Percentiles rank a stretch among this genome's conserved stretches.
phyloP scores from a whole-genome alignment of 306 rosid species.

The Heteromeles arbutifolia region DNA sequence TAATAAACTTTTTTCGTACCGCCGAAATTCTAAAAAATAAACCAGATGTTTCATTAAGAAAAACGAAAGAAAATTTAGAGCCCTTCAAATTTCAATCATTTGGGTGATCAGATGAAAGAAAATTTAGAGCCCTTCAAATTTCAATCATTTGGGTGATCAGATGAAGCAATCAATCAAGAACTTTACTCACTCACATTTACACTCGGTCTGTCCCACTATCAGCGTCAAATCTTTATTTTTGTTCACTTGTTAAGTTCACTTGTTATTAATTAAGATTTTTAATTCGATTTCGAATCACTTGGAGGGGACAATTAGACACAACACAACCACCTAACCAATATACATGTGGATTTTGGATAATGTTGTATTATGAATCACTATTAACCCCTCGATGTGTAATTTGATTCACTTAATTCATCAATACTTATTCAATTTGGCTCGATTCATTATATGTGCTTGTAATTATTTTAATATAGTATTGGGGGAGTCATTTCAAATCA shows the following conservation, averaged over 20 bases:
- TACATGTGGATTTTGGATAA: constrained; percentile 19
- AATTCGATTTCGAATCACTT: background rate
- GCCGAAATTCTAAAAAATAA: no score
- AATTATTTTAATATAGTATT: no score
- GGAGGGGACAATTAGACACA: constrained; percentile 9
- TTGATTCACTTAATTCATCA: background rate
- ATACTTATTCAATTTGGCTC: no score
- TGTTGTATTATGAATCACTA: constrained; percentile 16
- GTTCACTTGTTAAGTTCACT: background rate
- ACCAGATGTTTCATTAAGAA: no score
- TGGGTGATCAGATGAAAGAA: background rate
- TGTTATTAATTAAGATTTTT: background rate
- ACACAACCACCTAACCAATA: constrained; percentile 21
- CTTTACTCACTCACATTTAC: no score
- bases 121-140: background rate
- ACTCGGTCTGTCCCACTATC: background rate
- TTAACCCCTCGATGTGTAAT: background rate
- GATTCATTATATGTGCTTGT: no score
- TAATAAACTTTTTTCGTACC: no score
- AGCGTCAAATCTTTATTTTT: background rate
- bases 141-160: no score
- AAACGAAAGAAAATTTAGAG: background rate
- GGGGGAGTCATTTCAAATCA: background rate
- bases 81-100: background rate
- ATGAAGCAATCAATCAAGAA: no score